phyloP scores from a whole-genome alignment of 129 eudicot genomes.

The Apium graveolens region DNA sequence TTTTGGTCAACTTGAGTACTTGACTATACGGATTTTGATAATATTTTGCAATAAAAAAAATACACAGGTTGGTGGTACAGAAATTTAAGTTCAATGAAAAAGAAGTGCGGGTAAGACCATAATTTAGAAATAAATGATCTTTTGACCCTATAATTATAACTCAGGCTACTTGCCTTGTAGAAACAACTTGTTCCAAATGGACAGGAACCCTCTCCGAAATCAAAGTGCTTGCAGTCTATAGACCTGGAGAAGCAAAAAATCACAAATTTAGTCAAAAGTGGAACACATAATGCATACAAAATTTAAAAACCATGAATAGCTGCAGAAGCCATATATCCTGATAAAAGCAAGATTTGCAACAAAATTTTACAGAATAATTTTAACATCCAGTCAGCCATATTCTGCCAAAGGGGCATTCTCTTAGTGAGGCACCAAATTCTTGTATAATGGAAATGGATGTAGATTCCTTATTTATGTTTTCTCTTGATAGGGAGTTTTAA shows the following conservation, averaged over 20 bases:
- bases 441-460: background rate
- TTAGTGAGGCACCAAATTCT: background rate
- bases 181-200: conserved; percentile 98
- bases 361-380: background rate
- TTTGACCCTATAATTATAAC: background rate
- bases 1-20: background rate
- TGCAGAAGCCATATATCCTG: background rate
- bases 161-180: conserved; percentile 50
- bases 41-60: background rate
- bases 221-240: conserved; percentile 91
- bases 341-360: background rate
- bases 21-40: background rate
- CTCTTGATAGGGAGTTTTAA: background rate
- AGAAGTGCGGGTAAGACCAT: background rate
- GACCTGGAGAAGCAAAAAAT: conserved; percentile 49
- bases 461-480: background rate
- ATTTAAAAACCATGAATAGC: background rate
- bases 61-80: background rate
- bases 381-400: background rate
- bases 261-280: background rate
- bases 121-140: background rate
- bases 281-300: background rate
- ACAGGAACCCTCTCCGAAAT: conserved; percentile 87
- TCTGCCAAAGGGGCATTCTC: background rate
- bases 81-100: background rate